Conservation (phyloP, 208 protist genomes). For the Leishmania guyanensis region DNA sequence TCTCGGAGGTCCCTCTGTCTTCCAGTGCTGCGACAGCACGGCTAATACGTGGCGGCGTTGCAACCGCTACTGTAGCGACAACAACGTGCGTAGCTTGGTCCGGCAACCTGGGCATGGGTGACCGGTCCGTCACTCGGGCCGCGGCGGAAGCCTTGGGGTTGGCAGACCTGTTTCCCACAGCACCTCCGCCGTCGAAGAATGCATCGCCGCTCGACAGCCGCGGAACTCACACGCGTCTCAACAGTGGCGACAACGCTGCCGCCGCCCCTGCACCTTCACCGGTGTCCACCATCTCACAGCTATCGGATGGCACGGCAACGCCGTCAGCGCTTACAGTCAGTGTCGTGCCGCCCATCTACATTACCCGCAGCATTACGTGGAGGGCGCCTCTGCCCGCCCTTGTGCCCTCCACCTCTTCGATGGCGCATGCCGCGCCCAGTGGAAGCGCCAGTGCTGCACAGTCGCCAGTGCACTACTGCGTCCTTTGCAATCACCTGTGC, state of each 20-base stretch:
- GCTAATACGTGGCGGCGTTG: background rate
- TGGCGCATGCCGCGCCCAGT: background rate
- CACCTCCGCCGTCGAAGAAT: slow-evolving; percentile 5
- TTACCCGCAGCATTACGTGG: slow-evolving; percentile 62
- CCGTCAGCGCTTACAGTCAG: slow-evolving; percentile 31
- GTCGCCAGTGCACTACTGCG: slow-evolving; percentile 41
- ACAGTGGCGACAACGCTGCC: background rate
- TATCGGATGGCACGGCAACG: background rate
- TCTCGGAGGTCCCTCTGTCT: background rate
- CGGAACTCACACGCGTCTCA: background rate
- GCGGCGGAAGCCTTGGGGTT: slow-evolving; percentile 42
- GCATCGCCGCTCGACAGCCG: background rate
- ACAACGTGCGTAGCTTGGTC: slow-evolving; percentile 4
- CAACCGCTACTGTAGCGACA: background rate
- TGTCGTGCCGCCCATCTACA: slow-evolving; percentile 46
- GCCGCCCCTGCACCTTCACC: background rate
- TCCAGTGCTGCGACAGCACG: background rate
- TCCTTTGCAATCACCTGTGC: slow-evolving; percentile 53
- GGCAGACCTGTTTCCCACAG: slow-evolving; percentile 44
- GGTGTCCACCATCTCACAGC: background rate
- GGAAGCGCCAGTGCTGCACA: background rate
- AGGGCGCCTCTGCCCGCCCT: slow-evolving; percentile 47
- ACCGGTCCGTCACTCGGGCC: slow-evolving; percentile 23
- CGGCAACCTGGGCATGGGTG: slow-evolving; percentile 7
- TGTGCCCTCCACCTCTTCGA: background rate